phyloP scores from a whole-genome alignment of 129 eudicot species.

The Kitagawia praeruptora region DNA sequence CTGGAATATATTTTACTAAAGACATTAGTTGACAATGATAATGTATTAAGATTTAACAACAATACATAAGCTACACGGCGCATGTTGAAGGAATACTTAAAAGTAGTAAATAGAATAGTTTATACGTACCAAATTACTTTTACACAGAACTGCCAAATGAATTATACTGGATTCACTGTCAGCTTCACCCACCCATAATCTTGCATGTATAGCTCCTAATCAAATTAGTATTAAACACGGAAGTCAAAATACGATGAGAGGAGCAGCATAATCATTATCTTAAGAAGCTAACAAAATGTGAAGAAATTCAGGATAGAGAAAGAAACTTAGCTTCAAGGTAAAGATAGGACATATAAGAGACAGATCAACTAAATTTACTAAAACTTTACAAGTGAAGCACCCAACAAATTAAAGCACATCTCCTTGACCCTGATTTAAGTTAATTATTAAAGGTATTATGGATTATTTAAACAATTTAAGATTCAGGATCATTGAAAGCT shows the following conservation, averaged over 20 bases:
- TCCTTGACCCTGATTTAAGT: neutral
- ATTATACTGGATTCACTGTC: conserved; percentile 30
- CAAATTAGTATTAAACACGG: conserved; percentile 10
- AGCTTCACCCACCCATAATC: conserved; percentile 72
- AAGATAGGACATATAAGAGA: neutral
- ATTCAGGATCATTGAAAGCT: neutral
- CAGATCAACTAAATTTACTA: neutral
- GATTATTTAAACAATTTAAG: neutral
- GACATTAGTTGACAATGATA: neutral
- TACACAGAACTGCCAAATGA: conserved; percentile 56
- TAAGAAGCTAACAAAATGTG: neutral
- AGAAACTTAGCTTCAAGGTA: neutral
- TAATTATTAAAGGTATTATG: neutral
- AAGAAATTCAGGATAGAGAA: neutral
- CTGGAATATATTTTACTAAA: neutral
- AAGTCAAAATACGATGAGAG: neutral
- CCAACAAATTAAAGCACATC: neutral
- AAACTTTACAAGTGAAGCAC: neutral
- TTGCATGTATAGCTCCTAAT: conserved; percentile 50
- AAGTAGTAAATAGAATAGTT: neutral
- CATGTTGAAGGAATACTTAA: neutral
- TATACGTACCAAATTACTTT: conserved; percentile 43
- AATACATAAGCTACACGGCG: neutral
- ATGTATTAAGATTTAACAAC: neutral
- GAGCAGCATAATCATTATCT: neutral